Evolutionary conservation across 441 rosid species (phyloP), one percentile per base, ranked within the genome.

Genomic region (Gossypium schwendimanii): DNA sequence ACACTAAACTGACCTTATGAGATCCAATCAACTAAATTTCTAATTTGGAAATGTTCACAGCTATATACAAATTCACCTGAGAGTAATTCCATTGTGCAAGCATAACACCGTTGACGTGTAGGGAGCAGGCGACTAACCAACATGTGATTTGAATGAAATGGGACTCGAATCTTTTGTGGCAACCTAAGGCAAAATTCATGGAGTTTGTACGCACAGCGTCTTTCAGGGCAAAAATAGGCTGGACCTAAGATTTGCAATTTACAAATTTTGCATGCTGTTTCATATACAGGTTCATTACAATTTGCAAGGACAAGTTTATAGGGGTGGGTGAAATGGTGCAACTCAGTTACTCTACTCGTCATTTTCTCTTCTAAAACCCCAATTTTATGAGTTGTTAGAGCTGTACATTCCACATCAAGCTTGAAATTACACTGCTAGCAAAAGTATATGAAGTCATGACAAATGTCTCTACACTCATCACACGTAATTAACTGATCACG

Each of bases 191-290:
- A 52, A 52, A 11, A 17, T 6, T 17, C 57, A 17, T 52, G 57
- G 6, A 52, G 0, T 3, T 6, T 17, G 6, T 1, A 1, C 5
- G 0, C 0, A 7, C 57, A 52, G 17, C 0, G 0, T 6, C 0
- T 7, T 1, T 6, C 3, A 0, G 23, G 4, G 23, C 23, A 17
- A 17, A 52, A 17, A 6, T 52, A 52, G 23, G 57, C 23, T 17
- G 57, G 57, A 17, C 10, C 23, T 1, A 52, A 5, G 11, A 52
- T 17, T 52, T 20, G 0, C 23, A 52, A 4, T 1, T 0, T 8
- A 52, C 57, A 52, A 2, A 52, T 17, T 0, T 1, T 6, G 11
- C 57, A 52, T 52, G 17, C 0, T 17, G 1, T 1, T 7, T 52
- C 0, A 6, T 6, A 0, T 17, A 1, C 2, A 15, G 23, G 23